phyloP scores from a whole-genome alignment of 1,139 yeast genomes.

The Candida neerlandica region DNA sequence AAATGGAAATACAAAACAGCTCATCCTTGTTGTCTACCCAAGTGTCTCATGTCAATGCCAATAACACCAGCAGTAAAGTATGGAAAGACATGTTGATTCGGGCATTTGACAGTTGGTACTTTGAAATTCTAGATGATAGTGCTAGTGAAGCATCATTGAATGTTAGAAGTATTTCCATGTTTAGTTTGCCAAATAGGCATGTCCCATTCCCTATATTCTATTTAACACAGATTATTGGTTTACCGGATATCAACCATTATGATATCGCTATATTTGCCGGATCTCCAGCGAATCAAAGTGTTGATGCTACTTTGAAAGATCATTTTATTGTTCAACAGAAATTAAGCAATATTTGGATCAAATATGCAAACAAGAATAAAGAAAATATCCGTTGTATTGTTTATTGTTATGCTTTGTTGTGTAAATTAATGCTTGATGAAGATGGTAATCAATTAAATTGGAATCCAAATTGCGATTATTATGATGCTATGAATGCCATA shows the following conservation, averaged over 20 bases:
- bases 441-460: conserved; percentile 23
- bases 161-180: conserved; percentile 19
- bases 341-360: conserved; percentile 51
- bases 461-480: conserved; percentile 38
- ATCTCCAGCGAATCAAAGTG: conserved; percentile 81
- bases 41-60: conserved; percentile 23
- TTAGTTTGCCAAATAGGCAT: conserved; percentile 8
- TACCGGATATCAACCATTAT: conserved; percentile 65
- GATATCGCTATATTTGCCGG: conserved; percentile 82
- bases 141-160: conserved; percentile 44
- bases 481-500: conserved; percentile 44
- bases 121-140: conserved; percentile 23
- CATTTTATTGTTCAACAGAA: conserved; percentile 54
- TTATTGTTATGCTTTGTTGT: conserved; percentile 62
- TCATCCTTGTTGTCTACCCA: conserved; percentile 41
- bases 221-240: conserved; percentile 70
- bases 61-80: conserved; percentile 21
- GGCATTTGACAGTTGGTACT: conserved; percentile 63
- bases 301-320: conserved; percentile 59
- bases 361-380: conserved; percentile 30
- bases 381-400: conserved; percentile 50
- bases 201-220: conserved; percentile 59
- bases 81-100: conserved; percentile 69
- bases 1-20: conserved; percentile 60
- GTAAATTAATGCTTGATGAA: conserved; percentile 55